These are phyloP conservation scores for Kokia cookei DNA, from an alignment of 441 rosid species.

Conservation along the genomic window DNA sequence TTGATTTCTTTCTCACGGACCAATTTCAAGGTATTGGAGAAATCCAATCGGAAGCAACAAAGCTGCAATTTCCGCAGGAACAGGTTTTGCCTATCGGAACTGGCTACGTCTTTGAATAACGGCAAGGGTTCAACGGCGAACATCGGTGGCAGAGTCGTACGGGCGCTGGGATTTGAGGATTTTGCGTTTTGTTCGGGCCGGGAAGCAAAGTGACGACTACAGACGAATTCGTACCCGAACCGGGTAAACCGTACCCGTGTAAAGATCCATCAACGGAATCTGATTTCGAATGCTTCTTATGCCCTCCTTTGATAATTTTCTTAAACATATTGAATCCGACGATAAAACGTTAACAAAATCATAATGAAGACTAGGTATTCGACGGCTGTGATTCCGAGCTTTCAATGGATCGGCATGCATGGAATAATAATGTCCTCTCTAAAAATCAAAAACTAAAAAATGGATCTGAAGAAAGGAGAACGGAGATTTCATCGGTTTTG, in stretches of 20 bases:
- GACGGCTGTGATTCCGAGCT: background rate
- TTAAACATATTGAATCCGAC: slow-evolving; percentile 46
- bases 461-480: slow-evolving; percentile 16
- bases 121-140: slow-evolving; percentile 67
- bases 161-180: slow-evolving; percentile 16
- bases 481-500: background rate
- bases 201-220: slow-evolving; percentile 65
- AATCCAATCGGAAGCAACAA: slow-evolving; percentile 79
- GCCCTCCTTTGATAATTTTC: slow-evolving; percentile 81
- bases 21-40: slow-evolving; percentile 41
- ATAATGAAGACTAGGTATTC: background rate
- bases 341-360: background rate
- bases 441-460: slow-evolving; percentile 3
- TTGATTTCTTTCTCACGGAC: slow-evolving; percentile 85
- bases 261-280: slow-evolving; percentile 39
- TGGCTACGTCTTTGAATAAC: slow-evolving; percentile 55
- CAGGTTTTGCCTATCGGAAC: slow-evolving; percentile 52
- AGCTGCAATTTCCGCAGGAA: slow-evolving; percentile 70
- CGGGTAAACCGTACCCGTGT: slow-evolving; percentile 33
- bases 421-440: slow-evolving; percentile 13
- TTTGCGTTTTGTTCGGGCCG: slow-evolving; percentile 26
- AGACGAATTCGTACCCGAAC: slow-evolving; percentile 22
- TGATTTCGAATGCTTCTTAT: slow-evolving; percentile 59
- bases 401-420: slow-evolving; percentile 28
- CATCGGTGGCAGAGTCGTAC: slow-evolving; percentile 45